Conservation (phyloP, 1,284 basidiomycete species). For the Austroboletus novae-zelandiae region DNA sequence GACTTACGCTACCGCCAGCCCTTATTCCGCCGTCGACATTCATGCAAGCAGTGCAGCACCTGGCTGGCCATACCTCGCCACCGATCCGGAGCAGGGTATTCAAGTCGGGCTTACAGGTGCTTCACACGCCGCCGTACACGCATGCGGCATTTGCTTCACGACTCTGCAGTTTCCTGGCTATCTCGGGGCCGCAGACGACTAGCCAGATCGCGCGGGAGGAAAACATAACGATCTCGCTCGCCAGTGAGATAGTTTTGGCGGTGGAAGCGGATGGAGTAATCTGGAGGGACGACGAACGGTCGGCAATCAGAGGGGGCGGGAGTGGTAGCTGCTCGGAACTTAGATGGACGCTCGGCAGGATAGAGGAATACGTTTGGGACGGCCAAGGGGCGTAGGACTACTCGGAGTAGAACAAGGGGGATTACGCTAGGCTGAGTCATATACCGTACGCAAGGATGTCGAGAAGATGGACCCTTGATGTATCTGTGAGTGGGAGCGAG, state of each 20-base stretch:
- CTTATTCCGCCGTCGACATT: slow-evolving; percentile 88
- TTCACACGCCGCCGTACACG: slow-evolving; percentile 81
- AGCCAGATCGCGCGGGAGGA: slow-evolving; percentile 70
- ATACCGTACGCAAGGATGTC: slow-evolving; percentile 11
- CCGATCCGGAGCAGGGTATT: slow-evolving; percentile 70
- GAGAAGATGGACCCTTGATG: slow-evolving; percentile 15
- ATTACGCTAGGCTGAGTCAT: slow-evolving; percentile 13
- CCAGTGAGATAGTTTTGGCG: slow-evolving; percentile 70
- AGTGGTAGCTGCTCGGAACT: slow-evolving; percentile 35
- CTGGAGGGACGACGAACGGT: slow-evolving; percentile 68
- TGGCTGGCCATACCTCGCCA: slow-evolving; percentile 69
- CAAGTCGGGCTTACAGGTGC: slow-evolving; percentile 69
- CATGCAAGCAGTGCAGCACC: slow-evolving; percentile 65
- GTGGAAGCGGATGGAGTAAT: slow-evolving; percentile 67
- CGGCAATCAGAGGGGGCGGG: slow-evolving; percentile 39
- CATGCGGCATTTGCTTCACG: slow-evolving; percentile 64
- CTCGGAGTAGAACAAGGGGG: background rate
- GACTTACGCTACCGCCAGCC: slow-evolving; percentile 42
- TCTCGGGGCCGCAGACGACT: slow-evolving; percentile 49
- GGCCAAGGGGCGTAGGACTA: slow-evolving; percentile 39
- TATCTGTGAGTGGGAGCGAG: background rate
- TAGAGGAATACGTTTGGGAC: slow-evolving; percentile 67
- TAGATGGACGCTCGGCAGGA: slow-evolving; percentile 51
- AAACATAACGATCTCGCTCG: slow-evolving; percentile 66
- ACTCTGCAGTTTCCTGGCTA: slow-evolving; percentile 51